These are phyloP conservation scores for Tuctoria greenei DNA, from an alignment of 176 grass and related monocot species.

Conservation along the genomic window DNA sequence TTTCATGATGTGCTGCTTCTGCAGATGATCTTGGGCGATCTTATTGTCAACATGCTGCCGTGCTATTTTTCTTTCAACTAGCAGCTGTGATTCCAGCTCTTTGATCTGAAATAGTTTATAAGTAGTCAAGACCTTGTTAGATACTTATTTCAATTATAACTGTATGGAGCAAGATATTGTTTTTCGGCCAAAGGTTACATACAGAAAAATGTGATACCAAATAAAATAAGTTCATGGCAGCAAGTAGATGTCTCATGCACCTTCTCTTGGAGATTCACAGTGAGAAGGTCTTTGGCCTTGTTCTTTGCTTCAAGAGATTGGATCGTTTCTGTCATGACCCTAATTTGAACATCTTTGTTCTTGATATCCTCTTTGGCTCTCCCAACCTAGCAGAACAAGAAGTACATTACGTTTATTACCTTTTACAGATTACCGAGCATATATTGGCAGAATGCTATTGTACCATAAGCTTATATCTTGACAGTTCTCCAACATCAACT, in stretches of 20 bases:
- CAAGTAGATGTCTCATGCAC: conserved; percentile 35
- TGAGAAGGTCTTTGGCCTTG: conserved; percentile 79
- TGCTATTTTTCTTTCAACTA: conserved; percentile 88
- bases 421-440: neutral
- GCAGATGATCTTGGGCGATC: conserved; percentile 78
- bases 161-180: neutral
- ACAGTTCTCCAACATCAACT: conserved; percentile 78
- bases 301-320: conserved; percentile 77
- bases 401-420: neutral
- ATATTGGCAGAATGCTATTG: neutral
- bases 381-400: conserved; percentile 57
- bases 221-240: neutral
- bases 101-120: conserved; percentile 55
- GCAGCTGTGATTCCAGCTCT: conserved; percentile 84
- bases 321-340: conserved; percentile 77
- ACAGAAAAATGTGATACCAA: neutral
- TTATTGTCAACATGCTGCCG: conserved; percentile 89
- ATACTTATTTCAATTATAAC: neutral
- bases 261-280: conserved; percentile 82
- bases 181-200: neutral
- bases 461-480: conserved; percentile 94
- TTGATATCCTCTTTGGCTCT: conserved; percentile 82
- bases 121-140: neutral
- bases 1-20: conserved; percentile 54
- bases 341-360: conserved; percentile 81